Percentiles rank a stretch among this genome's conserved stretches.
phyloP scores from a whole-genome alignment of 768 basidiomycete species.

The Boletales sp. region DNA sequence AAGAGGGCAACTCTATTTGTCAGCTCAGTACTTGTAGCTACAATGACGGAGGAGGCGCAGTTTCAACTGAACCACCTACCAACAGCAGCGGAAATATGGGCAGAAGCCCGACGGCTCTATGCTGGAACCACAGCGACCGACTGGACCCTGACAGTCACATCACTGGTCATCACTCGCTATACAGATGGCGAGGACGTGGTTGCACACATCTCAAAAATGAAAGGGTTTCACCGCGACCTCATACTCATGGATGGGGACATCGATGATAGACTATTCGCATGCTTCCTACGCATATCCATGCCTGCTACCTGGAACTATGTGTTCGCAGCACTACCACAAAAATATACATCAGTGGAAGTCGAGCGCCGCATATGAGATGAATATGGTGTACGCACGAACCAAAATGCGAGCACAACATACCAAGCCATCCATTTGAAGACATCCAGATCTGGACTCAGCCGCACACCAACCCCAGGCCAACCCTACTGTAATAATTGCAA shows the following conservation, averaged over 20 bases:
- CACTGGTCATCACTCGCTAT: neutral
- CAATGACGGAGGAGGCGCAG: neutral
- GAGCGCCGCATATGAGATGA: slow-evolving; percentile 3
- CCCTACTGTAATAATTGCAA: neutral
- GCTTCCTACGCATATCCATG: slow-evolving; percentile 17
- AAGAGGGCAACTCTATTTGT: neutral
- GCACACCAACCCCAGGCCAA: neutral
- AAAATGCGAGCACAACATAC: too few species aligned
- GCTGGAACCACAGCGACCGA: neutral
- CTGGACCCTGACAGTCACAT: neutral
- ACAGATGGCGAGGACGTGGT: neutral
- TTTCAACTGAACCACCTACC: neutral
- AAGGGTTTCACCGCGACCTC: too few species aligned
- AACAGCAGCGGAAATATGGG: neutral
- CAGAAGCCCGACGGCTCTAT: neutral
- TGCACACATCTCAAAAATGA: neutral
- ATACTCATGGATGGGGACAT: too few species aligned
- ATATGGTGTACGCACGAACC: neutral
- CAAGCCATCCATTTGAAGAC: too few species aligned
- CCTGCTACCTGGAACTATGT: slow-evolving; percentile 11
- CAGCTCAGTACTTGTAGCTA: neutral
- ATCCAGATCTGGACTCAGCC: too few species aligned
- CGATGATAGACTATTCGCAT: neutral
- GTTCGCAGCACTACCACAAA: slow-evolving; percentile 7
- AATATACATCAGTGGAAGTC: slow-evolving; percentile 10